Base-by-base conservation (phyloP, 768 basidiomycete genomes). In the Termitomyces sp. region DNA sequence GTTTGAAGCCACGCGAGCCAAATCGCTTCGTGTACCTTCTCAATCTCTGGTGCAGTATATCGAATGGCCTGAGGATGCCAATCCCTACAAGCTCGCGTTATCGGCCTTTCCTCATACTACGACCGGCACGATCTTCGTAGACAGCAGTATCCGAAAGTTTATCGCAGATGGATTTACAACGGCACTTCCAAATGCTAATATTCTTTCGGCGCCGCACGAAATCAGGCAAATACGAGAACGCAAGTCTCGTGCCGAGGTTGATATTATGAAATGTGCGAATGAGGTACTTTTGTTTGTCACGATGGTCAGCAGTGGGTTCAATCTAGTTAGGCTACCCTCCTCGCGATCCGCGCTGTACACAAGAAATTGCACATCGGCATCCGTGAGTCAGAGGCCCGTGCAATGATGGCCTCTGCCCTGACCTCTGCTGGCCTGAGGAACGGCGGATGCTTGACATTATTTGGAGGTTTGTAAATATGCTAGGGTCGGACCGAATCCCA, bases 1-100 rank as follows among this genome's bases (percentile, higher is more conserved):
- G 56, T 94, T 94, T 57, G 91, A 95, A 66, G 77, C 78, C 11
- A 78, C 83, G 0, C 81, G 91, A 32, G 91, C 91, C 0, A 82
- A 75, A 60, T 62, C 78, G 27, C 75, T 92, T 15, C 65, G 70
- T 4, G 65, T 94, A 20, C 83, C 86, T 1, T 70, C 73, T 18
- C 57, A 66, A n/a, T 51, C 40, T 1, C 11, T 33, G 7, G 72
- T 81, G 27, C 63, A 68, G 16, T 88, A 76, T 56, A 70, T 78
- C 7, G 76, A 76, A 58, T 88, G 86, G 86, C 72, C 80, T 13
- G 90, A 92, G 66, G 84, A 86, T 45, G 81, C 77, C 16, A 73
- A 81, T 63, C 89, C 91, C 0, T 93, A 86, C 60, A 58, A 74
- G 3, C 66, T 77, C n/a, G 80, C 80, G 4, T 63, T 65, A 18